Conservation (phyloP, 495 filamentous ascomycete genomes). For the Annulohypoxylon maeteangense region DNA sequence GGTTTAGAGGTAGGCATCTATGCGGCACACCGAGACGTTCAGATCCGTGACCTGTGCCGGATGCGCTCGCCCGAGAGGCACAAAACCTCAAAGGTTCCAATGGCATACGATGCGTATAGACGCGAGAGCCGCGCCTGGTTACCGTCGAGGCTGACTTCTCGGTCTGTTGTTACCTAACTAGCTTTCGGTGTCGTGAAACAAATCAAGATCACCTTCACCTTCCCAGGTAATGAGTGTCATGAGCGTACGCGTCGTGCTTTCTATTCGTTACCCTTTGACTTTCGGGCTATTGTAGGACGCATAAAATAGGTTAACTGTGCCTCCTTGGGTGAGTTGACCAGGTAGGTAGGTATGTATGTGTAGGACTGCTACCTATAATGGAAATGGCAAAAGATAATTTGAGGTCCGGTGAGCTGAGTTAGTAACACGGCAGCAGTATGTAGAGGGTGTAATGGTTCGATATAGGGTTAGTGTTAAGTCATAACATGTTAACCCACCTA, state of each 20-base stretch:
- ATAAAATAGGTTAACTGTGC: background rate
- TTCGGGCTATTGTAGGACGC: background rate
- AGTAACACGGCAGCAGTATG: background rate
- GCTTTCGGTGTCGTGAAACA: background rate
- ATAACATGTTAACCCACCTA: background rate
- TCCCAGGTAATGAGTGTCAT: background rate
- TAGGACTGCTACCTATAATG: background rate
- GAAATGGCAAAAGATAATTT: background rate
- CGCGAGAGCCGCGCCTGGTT: constrained; percentile 19
- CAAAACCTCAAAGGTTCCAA: background rate
- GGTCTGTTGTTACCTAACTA: background rate
- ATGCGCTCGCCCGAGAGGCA: constrained; percentile 15
- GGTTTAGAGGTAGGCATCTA: background rate
- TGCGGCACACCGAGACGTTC: constrained; percentile 22
- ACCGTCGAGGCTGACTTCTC: constrained; percentile 1
- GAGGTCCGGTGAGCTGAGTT: background rate
- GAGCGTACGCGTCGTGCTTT: background rate
- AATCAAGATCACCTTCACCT: background rate
- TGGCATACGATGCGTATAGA: background rate
- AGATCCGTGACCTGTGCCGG: constrained; percentile 10
- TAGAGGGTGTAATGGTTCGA: background rate
- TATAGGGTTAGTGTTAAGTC: background rate
- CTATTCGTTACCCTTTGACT: background rate
- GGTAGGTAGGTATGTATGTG: background rate
- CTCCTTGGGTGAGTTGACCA: background rate